Conservation (phyloP, 176 grass and related monocot species). For the Carex myosuroides region DNA sequence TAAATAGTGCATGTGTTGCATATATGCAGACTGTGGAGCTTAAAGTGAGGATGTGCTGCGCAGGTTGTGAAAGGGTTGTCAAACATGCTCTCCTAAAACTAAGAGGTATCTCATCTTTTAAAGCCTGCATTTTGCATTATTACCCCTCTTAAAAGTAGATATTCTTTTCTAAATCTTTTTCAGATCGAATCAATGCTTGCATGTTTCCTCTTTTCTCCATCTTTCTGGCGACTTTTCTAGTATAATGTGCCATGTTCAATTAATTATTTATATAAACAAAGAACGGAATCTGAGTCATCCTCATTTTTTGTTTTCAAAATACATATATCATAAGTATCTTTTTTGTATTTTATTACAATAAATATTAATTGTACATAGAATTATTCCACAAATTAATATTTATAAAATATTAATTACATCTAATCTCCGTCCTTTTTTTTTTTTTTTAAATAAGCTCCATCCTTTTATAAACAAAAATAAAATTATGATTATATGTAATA, state of each 20-base stretch:
- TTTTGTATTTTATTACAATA: no score
- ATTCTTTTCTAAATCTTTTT: constrained; percentile 3
- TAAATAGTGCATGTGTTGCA: not conserved
- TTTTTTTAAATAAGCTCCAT: not conserved
- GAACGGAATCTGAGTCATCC: no score
- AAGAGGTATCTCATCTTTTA: constrained; percentile 29
- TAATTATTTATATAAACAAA: not conserved
- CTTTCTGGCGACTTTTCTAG: not conserved
- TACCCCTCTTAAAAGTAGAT: constrained; percentile 17
- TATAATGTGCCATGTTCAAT: constrained; percentile 1
- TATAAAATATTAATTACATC: no score
- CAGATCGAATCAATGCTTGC: not conserved
- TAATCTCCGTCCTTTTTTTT: no score
- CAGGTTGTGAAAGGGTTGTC: constrained; percentile 56
- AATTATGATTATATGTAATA: no score
- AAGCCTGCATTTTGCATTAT: constrained; percentile 22
- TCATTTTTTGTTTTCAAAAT: no score
- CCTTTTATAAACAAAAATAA: no score
- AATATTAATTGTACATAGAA: no score
- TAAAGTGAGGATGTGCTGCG: constrained; percentile 76
- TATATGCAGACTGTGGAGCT: constrained; percentile 78
- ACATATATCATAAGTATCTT: no score
- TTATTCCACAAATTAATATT: no score
- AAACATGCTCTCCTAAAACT: constrained; percentile 47
- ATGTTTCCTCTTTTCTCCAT: constrained; percentile 1